phyloP scores from a whole-genome alignment of 2,329 filamentous ascomycete genomes.

The Pseudogymnoascus sp. region DNA sequence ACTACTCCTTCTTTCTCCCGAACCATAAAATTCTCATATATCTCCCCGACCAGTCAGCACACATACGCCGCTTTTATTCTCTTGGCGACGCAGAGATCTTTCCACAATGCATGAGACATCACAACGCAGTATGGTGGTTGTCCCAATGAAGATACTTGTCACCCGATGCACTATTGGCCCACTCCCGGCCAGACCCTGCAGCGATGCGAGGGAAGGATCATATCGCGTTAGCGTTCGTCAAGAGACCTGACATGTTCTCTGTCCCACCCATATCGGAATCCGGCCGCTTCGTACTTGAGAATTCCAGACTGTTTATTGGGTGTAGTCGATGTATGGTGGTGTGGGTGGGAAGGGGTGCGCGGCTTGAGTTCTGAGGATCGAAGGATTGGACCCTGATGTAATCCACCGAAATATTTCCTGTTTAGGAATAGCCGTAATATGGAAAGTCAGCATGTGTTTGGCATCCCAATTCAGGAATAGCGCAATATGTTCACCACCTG shows the following conservation, averaged over 20 bases:
- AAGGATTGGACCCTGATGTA: slow-evolving; percentile 2
- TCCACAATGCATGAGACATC: slow-evolving; percentile 3
- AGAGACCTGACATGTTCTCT: not conserved
- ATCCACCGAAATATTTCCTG: not conserved
- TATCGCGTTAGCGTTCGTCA: not conserved
- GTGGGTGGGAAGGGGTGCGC: not conserved
- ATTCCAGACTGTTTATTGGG: not conserved
- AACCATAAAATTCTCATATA: not conserved
- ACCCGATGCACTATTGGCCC: not conserved
- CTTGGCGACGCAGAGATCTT: not conserved
- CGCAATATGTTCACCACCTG: not conserved
- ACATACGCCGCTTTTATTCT: not conserved
- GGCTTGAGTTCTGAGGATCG: not conserved
- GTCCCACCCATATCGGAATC: not conserved
- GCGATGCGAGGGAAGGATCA: not conserved
- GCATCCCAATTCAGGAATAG: not conserved
- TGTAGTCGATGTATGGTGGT: not conserved
- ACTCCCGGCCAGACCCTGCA: not conserved
- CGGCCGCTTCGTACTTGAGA: not conserved
- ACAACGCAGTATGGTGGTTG: not conserved
- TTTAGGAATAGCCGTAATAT: not conserved
- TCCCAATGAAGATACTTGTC: slow-evolving; percentile 6
- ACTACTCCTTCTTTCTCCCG: not conserved
- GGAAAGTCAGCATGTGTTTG: not conserved
- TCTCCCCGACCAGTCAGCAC: not conserved